Percentiles rank a stretch among this genome's conserved stretches.
Evolutionary conservation across 768 basidiomycete species (phyloP).

Genomic region (Auricularia auricula-judae): DNA sequence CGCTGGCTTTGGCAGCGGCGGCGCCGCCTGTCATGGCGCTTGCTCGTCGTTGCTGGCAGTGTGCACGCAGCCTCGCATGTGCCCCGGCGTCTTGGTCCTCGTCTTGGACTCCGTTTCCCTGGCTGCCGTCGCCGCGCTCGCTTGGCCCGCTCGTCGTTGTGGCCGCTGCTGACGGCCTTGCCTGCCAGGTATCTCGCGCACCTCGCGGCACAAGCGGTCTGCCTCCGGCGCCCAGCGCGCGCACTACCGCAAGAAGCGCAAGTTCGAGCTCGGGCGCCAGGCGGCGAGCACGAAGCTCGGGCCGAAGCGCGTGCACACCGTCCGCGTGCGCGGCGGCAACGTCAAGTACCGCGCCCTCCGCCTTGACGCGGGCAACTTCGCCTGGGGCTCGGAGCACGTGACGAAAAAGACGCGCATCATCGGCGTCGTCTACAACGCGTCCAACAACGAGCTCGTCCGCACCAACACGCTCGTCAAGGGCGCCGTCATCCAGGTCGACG

Average conservation of each 20-base stretch:
- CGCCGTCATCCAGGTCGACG: constrained; percentile 95
- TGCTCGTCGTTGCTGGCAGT: no score
- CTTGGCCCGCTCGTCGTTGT: no score
- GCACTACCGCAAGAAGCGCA: constrained; percentile 99
- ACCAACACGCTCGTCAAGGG: constrained; percentile 99
- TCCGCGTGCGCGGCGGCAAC: constrained; percentile 94
- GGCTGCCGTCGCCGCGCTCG: no score
- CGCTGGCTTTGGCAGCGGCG: no score
- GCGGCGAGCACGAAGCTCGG: constrained; percentile 96
- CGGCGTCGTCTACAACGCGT: constrained; percentile 95
- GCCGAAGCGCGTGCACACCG: constrained; percentile 86
- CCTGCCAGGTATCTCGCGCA: constrained; percentile 81
- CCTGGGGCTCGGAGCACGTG: constrained; percentile 92
- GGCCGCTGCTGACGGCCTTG: no score
- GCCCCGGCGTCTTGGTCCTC: no score
- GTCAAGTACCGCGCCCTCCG: constrained; percentile 91
- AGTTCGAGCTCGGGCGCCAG: constrained; percentile 99
- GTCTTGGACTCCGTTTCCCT: no score
- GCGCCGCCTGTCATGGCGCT: no score
- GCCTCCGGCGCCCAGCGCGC: constrained; percentile 85
- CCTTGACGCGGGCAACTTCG: constrained; percentile 95
- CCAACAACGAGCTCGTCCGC: constrained; percentile 99
- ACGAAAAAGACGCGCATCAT: constrained; percentile 96
- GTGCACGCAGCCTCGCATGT: no score
- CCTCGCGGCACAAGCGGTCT: constrained; percentile 95